Base-by-base conservation (phyloP, 2,329 filamentous ascomycete species). In the Aspergillus sp. region DNA sequence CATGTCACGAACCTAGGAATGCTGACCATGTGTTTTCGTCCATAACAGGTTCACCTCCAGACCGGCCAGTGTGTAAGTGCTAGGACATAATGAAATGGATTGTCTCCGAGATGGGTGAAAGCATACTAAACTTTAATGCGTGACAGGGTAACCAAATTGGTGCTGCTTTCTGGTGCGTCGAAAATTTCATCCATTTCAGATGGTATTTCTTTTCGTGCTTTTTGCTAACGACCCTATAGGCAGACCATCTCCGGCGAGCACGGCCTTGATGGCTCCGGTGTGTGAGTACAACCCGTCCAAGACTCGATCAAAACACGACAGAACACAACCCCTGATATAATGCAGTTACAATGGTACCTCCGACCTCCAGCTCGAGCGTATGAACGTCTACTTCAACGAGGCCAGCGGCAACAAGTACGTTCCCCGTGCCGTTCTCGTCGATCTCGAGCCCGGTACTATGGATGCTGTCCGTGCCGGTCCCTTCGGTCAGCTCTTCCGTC, bases 361-460 rank as follows among this genome's bases (percentile, higher is more conserved):
- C 45, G 95, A 98, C 81, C 92, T 98, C 78, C 95, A 99, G 86
- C 89, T 98, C 71, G 95, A 99, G 90, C 93, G 95, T 75, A 96
- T 99, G 93, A 99, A 93, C 80, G 93, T 98, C 80, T 97, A 98
- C 87, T 97, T 98, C 89, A 92, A 91, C 80, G 93, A 96, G 85
- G 58, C 47, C 66, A 92, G 91, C 66, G 89, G 89, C 78, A 96
- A 98, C 90, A 98, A 98, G 85, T 98, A 96, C 83, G 95, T 99
- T 75, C 95, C 95, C 74, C 95, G 95, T 84, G 93, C 95, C 73
- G 95, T 99, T 79, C 92, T 99, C 73, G 93, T 99, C 85, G 95
- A 99, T 84, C 87, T 99, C 76, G 95, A 99, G 86, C 95, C 95
- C 70, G 95, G 95, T 82, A 98, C 95, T 82, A 99, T 98, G 93